These are phyloP conservation scores for Hypoxylon sp. DNA, from an alignment of 2,329 filamentous ascomycete genomes.

Conservation along the genomic window DNA sequence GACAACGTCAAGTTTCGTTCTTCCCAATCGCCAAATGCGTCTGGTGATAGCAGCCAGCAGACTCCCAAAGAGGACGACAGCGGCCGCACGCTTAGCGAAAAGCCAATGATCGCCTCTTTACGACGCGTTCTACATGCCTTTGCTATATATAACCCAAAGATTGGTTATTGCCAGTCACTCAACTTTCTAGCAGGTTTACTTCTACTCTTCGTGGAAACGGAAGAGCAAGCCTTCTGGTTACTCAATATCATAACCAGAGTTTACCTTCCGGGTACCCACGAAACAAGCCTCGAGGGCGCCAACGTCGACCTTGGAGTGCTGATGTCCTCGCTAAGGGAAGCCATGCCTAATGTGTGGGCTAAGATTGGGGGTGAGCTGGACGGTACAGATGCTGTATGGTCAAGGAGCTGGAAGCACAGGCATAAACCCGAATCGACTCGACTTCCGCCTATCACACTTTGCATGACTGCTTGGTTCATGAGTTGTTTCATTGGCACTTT, in stretches of 20 bases:
- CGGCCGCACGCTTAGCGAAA: slow-evolving; percentile 66
- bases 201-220: slow-evolving; percentile 86
- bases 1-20: slow-evolving; percentile 94
- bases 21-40: slow-evolving; percentile 52
- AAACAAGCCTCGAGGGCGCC: slow-evolving; percentile 88
- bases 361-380: slow-evolving; percentile 88
- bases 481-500: slow-evolving; percentile 93
- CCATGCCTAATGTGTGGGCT: slow-evolving; percentile 85
- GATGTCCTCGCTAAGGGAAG: slow-evolving; percentile 87
- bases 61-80: slow-evolving; percentile 52
- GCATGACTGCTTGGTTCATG: slow-evolving; percentile 98
- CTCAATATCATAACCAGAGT: slow-evolving; percentile 91
- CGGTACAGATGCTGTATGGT: slow-evolving; percentile 55
- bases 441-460: slow-evolving; percentile 90
- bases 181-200: slow-evolving; percentile 95
- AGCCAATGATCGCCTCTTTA: slow-evolving; percentile 82
- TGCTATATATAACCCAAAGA: slow-evolving; percentile 88
- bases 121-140: slow-evolving; percentile 91
- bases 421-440: slow-evolving; percentile 62
- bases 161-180: slow-evolving; percentile 95
- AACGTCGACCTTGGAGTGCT: slow-evolving; percentile 95
- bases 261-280: slow-evolving; percentile 92
- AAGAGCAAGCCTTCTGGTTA: slow-evolving; percentile 93
- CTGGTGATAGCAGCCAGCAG: slow-evolving; percentile 54
- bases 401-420: slow-evolving; percentile 57